These are phyloP conservation scores for Wickerhamiella qilinensis DNA, from an alignment of 805 yeast genomes.

Conservation along the genomic window DNA sequence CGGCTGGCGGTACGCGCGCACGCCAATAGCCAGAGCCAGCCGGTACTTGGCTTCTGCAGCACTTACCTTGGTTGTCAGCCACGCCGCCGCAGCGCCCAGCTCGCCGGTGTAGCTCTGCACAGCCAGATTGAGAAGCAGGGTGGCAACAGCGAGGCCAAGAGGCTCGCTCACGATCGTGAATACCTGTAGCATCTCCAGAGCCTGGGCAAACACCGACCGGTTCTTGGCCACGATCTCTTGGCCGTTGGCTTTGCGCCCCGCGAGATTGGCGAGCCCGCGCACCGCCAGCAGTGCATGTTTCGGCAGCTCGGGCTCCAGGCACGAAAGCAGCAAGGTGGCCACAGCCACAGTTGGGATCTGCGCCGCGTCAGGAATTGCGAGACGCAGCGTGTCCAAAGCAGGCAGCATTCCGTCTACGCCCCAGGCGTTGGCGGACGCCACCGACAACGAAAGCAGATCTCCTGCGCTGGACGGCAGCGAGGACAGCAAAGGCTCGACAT, in stretches of 20 bases:
- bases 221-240: slow-evolving; percentile 11
- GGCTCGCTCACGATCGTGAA: slow-evolving; percentile 8
- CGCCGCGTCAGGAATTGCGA: slow-evolving; percentile 29
- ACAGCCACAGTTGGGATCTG: slow-evolving; percentile 22
- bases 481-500: slow-evolving; percentile 8
- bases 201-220: slow-evolving; percentile 17
- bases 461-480: slow-evolving; percentile 19
- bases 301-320: slow-evolving; percentile 19
- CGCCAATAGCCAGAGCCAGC: slow-evolving; percentile 12
- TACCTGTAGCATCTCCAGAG: slow-evolving; percentile 14
- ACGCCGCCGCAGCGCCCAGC: neutral
- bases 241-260: slow-evolving; percentile 21
- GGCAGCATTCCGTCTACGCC: slow-evolving; percentile 30
- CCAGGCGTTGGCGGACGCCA: slow-evolving; percentile 32
- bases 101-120: slow-evolving; percentile 4
- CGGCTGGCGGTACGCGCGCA: slow-evolving; percentile 6
- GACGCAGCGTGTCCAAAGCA: slow-evolving; percentile 44
- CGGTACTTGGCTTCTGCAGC: slow-evolving; percentile 14
- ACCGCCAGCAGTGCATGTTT: slow-evolving; percentile 38
- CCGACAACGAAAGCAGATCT: slow-evolving; percentile 23
- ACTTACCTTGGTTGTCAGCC: neutral
- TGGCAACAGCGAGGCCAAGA: slow-evolving; percentile 28
- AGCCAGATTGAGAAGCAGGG: slow-evolving; percentile 19
- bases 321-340: slow-evolving; percentile 13
- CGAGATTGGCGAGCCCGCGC: slow-evolving; percentile 40